Evolutionary conservation across 805 yeast genomes (phyloP).

Genomic region (Wickerhamiella lipophila): DNA sequence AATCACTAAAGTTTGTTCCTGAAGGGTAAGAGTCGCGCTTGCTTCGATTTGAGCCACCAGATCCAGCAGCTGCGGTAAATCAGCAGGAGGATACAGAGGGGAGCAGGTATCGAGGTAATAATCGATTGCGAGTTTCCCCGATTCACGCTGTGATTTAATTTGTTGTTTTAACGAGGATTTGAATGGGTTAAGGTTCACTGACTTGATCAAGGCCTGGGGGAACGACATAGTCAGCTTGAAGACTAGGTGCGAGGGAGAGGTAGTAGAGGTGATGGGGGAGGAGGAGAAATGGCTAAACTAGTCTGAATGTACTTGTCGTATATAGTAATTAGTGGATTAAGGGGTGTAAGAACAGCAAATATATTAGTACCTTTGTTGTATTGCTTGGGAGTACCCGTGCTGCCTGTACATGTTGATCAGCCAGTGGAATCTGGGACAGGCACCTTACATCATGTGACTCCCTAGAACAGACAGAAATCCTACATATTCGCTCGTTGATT

Average conservation of each 20-base stretch:
- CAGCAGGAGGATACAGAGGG: neutral
- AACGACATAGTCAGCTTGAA: slow-evolving; percentile 10
- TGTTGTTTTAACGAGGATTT: neutral
- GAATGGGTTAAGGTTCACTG: slow-evolving; percentile 3
- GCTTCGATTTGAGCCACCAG: neutral
- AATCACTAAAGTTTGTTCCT: slow-evolving; percentile 2
- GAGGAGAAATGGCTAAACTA: no score
- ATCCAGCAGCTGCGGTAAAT: neutral
- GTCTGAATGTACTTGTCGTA: no score
- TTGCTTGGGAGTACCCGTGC: no score
- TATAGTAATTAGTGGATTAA: no score
- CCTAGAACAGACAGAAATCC: no score
- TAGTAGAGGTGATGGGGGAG: no score
- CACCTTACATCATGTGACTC: neutral
- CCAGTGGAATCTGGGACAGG: no score
- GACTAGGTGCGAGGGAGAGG: no score
- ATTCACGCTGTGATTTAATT: neutral
- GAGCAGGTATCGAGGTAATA: slow-evolving; percentile 1
- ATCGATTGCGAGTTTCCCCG: neutral
- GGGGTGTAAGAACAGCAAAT: no score
- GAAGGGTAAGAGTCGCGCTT: neutral
- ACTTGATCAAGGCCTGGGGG: slow-evolving; percentile 10
- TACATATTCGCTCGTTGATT: no score
- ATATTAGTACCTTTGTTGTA: no score
- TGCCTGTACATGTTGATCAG: no score